phyloP scores from a whole-genome alignment of 306 rosid genomes.

The Dalbergia cultrata region DNA sequence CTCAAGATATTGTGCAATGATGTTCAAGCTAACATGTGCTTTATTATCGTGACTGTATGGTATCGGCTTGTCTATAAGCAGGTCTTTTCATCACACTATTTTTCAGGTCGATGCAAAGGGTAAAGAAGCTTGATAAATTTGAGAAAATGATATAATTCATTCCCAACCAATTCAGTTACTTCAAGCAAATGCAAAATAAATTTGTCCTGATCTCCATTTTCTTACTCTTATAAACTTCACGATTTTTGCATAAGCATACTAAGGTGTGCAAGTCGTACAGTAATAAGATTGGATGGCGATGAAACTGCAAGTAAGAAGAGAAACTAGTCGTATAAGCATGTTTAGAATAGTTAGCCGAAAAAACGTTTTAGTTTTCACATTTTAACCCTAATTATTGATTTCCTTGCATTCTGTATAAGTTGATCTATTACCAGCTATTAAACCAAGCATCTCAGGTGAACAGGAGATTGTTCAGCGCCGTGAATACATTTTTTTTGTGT shows the following conservation, averaged over 20 bases:
- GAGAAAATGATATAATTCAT: slow-evolving; percentile 75
- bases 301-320: too few species aligned
- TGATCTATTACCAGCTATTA: too few species aligned
- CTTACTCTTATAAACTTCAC: background rate
- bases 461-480: too few species aligned
- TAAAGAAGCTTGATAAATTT: slow-evolving; percentile 74
- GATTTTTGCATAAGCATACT: slow-evolving; percentile 12
- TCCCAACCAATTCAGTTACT: slow-evolving; percentile 37
- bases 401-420: too few species aligned
- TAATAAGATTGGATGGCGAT: too few species aligned
- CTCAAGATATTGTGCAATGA: background rate
- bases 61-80: slow-evolving; percentile 50
- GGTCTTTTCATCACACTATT: slow-evolving; percentile 69
- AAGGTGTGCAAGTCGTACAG: slow-evolving; percentile 32
- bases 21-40: background rate
- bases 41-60: slow-evolving; percentile 22
- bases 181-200: slow-evolving; percentile 20
- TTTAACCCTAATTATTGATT: too few species aligned
- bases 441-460: too few species aligned
- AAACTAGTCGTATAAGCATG: too few species aligned
- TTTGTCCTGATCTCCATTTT: background rate
- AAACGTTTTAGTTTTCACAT: too few species aligned
- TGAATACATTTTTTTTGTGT: too few species aligned
- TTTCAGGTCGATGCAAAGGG: slow-evolving; percentile 78
- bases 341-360: too few species aligned